These are phyloP conservation scores for Geotrichum fermentans DNA, from an alignment of 1,139 yeast species.

Conservation along the genomic window DNA sequence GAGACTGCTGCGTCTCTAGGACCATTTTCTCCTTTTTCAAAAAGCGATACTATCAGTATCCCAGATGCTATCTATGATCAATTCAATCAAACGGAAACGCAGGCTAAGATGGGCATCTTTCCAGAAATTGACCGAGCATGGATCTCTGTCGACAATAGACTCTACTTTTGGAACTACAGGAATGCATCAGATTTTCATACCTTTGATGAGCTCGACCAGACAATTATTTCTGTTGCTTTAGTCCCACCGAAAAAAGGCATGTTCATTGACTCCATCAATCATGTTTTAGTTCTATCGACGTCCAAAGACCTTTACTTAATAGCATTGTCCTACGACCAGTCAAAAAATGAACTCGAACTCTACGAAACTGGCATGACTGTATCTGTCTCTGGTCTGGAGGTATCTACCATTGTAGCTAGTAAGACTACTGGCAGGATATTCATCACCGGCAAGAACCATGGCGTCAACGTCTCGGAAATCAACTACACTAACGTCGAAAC, in stretches of 20 bases:
- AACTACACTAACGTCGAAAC: conserved; percentile 81
- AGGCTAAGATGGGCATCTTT: conserved; percentile 77
- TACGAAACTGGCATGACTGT: conserved; percentile 81
- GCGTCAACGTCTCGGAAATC: conserved; percentile 79
- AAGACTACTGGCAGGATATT: conserved; percentile 72
- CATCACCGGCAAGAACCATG: conserved; percentile 74
- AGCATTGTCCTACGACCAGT: conserved; percentile 59
- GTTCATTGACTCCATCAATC: conserved; percentile 71
- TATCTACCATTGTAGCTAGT: conserved; percentile 56
- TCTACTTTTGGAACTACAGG: conserved; percentile 77
- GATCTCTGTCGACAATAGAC: conserved; percentile 78
- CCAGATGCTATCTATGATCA: conserved; percentile 84
- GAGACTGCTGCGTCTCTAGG: conserved; percentile 29
- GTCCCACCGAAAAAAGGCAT: conserved; percentile 77
- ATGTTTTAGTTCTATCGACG: conserved; percentile 73
- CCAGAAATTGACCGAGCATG: conserved; percentile 80
- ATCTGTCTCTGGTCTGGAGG: conserved; percentile 72
- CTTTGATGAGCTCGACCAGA: conserved; percentile 75
- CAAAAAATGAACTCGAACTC: conserved; percentile 50
- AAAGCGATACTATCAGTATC: conserved; percentile 59
- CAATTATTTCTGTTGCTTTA: conserved; percentile 69
- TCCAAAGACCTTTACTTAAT: conserved; percentile 71
- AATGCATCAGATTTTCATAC: conserved; percentile 67
- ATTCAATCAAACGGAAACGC: conserved; percentile 59
- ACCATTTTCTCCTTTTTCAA: conserved; percentile 70